Percentiles rank a stretch among this genome's conserved stretches.
Evolutionary conservation across 768 basidiomycete genomes (phyloP).

Genomic region (Pisolithus tinctorius): DNA sequence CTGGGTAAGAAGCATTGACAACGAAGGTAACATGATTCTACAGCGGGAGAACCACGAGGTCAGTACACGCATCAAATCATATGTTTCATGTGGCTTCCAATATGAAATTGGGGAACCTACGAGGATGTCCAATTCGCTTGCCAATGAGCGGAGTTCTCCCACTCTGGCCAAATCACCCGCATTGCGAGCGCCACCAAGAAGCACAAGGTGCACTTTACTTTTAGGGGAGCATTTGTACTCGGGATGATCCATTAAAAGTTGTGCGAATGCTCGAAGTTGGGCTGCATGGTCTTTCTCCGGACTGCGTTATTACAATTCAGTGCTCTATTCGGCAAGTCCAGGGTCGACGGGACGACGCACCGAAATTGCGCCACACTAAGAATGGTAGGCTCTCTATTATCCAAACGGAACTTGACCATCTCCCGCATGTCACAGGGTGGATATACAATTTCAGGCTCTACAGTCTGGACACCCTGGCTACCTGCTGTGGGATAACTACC

Average conservation of each 20-base stretch:
- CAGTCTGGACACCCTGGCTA: neutral
- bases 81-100: neutral
- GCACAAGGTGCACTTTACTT: slow-evolving; percentile 49
- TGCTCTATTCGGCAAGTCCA: neutral
- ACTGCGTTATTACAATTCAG: slow-evolving; percentile 28
- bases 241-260: slow-evolving; percentile 53
- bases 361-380: slow-evolving; percentile 92
- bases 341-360: slow-evolving; percentile 32
- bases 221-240: slow-evolving; percentile 34
- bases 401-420: slow-evolving; percentile 51
- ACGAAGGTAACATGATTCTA: slow-evolving; percentile 71
- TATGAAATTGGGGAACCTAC: slow-evolving; percentile 33
- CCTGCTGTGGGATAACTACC: neutral
- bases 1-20: slow-evolving; percentile 74
- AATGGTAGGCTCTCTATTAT: slow-evolving; percentile 54
- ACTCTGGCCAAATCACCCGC: slow-evolving; percentile 67
- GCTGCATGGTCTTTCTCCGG: slow-evolving; percentile 92
- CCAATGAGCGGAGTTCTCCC: slow-evolving; percentile 48
- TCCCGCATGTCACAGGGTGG: slow-evolving; percentile 87
- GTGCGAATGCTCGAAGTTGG: slow-evolving; percentile 66
- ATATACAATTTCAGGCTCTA: slow-evolving; percentile 52
- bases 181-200: slow-evolving; percentile 86
- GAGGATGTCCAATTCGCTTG: slow-evolving; percentile 55
- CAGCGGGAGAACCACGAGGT: neutral
- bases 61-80: neutral